Conservation (phyloP, 2,329 filamentous ascomycete genomes). For the Colletotrichum magnum region DNA sequence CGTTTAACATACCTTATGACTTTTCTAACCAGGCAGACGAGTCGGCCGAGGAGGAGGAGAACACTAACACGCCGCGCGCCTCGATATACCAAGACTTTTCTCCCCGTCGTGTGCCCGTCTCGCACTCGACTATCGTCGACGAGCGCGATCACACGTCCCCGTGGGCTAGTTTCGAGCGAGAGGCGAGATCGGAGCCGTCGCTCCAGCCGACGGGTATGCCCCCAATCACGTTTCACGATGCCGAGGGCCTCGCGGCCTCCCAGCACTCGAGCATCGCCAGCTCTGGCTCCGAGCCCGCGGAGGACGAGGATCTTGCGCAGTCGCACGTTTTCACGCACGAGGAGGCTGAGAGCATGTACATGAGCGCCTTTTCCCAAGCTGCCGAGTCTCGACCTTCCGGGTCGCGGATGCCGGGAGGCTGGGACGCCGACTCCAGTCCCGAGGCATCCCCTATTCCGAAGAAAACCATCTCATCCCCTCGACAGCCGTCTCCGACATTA, state of each 20-base stretch:
- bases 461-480: neutral
- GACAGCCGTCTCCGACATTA: conserved; percentile 17
- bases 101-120: conserved; percentile 26
- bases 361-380: conserved; percentile 76
- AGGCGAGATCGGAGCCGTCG: conserved; percentile 54
- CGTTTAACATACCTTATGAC: conserved; percentile 70
- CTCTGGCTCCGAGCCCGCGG: conserved; percentile 46
- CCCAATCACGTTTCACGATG: conserved; percentile 7
- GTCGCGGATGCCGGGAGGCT: conserved; percentile 65
- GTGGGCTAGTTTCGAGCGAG: conserved; percentile 51
- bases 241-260: conserved; percentile 30
- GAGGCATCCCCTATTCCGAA: conserved; percentile 11
- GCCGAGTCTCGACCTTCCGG: conserved; percentile 50
- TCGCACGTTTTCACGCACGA: conserved; percentile 84
- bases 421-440: conserved; percentile 58
- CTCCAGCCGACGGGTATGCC: conserved; percentile 44
- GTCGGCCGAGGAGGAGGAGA: conserved; percentile 52
- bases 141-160: conserved; percentile 46
- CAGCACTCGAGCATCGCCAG: conserved; percentile 46
- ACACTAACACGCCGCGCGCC: conserved; percentile 67
- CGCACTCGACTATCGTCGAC: conserved; percentile 41
- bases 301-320: conserved; percentile 67
- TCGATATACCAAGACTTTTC: conserved; percentile 58
- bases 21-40: conserved; percentile 54
- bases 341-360: conserved; percentile 89